phyloP scores from a whole-genome alignment of 2,329 filamentous ascomycete species.

The Xylaria sp. region DNA sequence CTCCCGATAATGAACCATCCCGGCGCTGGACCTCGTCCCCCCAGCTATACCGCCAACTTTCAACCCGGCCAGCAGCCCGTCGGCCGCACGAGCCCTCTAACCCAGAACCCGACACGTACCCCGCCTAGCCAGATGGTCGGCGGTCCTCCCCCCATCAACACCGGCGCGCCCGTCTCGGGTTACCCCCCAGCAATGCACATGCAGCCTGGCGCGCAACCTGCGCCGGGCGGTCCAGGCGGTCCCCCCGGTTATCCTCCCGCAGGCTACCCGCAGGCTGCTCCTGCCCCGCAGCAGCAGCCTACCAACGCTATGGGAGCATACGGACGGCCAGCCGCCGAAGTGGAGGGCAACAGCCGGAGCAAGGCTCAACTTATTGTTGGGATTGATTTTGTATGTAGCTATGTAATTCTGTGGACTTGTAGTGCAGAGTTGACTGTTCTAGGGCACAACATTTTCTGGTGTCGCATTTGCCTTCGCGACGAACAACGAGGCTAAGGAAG shows the following conservation, averaged over 20 bases:
- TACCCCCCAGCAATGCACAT: slow-evolving; percentile 67
- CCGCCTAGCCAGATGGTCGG: slow-evolving; percentile 70
- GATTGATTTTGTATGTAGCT: slow-evolving; percentile 87
- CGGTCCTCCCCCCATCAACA: slow-evolving; percentile 74
- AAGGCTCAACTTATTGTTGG: slow-evolving; percentile 98
- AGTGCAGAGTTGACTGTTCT: slow-evolving; percentile 51
- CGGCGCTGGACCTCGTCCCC: slow-evolving; percentile 68
- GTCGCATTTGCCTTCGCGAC: slow-evolving; percentile 97
- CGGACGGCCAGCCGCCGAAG: slow-evolving; percentile 70
- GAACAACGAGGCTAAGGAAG: slow-evolving; percentile 96
- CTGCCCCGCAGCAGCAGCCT: slow-evolving; percentile 50
- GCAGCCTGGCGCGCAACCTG: slow-evolving; percentile 52
- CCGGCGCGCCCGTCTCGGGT: slow-evolving; percentile 65
- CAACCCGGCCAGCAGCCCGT: slow-evolving; percentile 57
- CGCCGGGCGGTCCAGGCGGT: slow-evolving; percentile 59
- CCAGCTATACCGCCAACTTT: slow-evolving; percentile 70
- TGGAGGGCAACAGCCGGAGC: slow-evolving; percentile 87
- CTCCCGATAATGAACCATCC: slow-evolving; percentile 72
- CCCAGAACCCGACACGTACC: slow-evolving; percentile 61
- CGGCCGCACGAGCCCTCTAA: slow-evolving; percentile 65
- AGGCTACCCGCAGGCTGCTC: slow-evolving; percentile 60
- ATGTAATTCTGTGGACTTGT: not conserved
- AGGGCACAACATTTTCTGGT: slow-evolving; percentile 98
- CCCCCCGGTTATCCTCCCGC: slow-evolving; percentile 47
- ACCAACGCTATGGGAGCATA: slow-evolving; percentile 54